Evolutionary conservation across 2,329 filamentous ascomycete genomes (phyloP).

Genomic region (Colletotrichum cuscutae): DNA sequence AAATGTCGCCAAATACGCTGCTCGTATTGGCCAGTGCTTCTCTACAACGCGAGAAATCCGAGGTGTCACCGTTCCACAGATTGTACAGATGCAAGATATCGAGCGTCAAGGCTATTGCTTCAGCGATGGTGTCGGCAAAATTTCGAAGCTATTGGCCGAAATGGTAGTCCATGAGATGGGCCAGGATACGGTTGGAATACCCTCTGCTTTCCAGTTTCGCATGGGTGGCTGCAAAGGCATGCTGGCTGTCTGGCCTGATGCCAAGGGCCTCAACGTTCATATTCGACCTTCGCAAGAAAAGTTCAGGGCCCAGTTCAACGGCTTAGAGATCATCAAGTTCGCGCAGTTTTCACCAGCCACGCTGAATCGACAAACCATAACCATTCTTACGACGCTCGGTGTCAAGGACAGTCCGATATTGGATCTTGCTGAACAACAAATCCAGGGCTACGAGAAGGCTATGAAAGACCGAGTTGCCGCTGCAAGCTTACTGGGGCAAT

Average conservation of each 20-base stretch:
- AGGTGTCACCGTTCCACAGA: constrained; percentile 68
- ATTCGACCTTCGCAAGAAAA: constrained; percentile 90
- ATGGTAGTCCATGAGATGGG: constrained; percentile 79
- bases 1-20: constrained; percentile 88
- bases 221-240: constrained; percentile 94
- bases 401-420: constrained; percentile 75
- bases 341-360: constrained; percentile 81
- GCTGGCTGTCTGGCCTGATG: constrained; percentile 77
- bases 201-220: constrained; percentile 91
- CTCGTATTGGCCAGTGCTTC: constrained; percentile 93
- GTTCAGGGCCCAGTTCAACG: constrained; percentile 76
- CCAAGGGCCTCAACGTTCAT: constrained; percentile 74
- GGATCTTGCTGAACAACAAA: constrained; percentile 72
- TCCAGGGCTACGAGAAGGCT: constrained; percentile 75
- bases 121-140: constrained; percentile 92
- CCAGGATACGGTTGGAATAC: constrained; percentile 63
- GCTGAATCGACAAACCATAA: constrained; percentile 90
- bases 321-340: constrained; percentile 85
- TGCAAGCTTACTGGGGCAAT: constrained; percentile 74
- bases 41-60: constrained; percentile 86
- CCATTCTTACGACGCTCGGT: constrained; percentile 82
- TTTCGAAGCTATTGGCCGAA: constrained; percentile 81
- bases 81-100: constrained; percentile 76
- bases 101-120: constrained; percentile 77
- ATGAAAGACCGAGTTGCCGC: constrained; percentile 75